Conservation (phyloP, 305 asterid species). For the Ilex paraguariensis region DNA sequence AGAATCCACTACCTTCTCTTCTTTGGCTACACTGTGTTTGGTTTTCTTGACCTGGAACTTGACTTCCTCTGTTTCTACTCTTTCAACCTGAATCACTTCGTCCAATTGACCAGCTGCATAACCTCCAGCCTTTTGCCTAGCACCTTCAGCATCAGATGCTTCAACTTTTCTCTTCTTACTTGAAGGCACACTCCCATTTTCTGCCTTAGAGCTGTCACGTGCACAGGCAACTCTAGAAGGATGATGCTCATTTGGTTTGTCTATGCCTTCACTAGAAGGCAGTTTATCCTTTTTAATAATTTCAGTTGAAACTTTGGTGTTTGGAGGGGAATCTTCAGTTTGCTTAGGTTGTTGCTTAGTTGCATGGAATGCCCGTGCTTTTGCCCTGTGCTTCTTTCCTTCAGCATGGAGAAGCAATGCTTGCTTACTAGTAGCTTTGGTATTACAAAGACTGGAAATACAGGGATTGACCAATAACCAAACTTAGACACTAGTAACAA, state of each 20-base stretch:
- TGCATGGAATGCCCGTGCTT: constrained; percentile 83
- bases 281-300: constrained; percentile 21
- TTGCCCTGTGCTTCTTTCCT: constrained; percentile 90
- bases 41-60: constrained; percentile 40
- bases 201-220: constrained; percentile 19
- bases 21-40: constrained; percentile 31
- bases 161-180: constrained; percentile 63
- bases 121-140: constrained; percentile 21
- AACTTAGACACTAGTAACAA: background rate
- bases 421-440: constrained; percentile 89
- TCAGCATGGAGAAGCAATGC: constrained; percentile 91
- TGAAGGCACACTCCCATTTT: constrained; percentile 27
- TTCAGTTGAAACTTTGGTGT: constrained; percentile 17
- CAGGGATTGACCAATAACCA: background rate
- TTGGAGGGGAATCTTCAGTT: constrained; percentile 29
- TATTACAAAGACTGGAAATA: constrained; percentile 73
- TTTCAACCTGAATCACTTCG: constrained; percentile 35
- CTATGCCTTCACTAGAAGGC: constrained; percentile 23
- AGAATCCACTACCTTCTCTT: constrained; percentile 20
- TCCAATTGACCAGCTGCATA: constrained; percentile 28
- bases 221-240: constrained; percentile 29
- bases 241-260: constrained; percentile 31
- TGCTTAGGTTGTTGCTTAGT: constrained; percentile 51
- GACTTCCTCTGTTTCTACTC: constrained; percentile 26
- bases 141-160: constrained; percentile 39